Evolutionary conservation across 768 basidiomycete genomes (phyloP).

Genomic region (Leccinum olivaceopallidum): DNA sequence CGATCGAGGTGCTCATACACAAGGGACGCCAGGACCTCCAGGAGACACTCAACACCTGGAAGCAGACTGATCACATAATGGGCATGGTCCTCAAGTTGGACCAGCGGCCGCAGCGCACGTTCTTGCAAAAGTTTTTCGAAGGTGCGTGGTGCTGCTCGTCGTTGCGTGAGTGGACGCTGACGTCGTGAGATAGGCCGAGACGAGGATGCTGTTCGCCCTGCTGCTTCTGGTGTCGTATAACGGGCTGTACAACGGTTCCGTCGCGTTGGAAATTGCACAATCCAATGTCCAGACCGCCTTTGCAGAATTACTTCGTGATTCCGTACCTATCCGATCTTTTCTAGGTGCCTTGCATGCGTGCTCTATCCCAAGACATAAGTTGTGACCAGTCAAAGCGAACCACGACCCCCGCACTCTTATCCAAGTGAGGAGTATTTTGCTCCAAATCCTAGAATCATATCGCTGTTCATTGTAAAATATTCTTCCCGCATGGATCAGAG

Average conservation of each 20-base stretch:
- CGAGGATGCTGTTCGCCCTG: slow-evolving; percentile 69
- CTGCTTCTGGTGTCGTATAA: slow-evolving; percentile 49
- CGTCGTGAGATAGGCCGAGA: slow-evolving; percentile 56
- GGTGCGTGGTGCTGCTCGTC: slow-evolving; percentile 47
- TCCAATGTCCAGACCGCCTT: slow-evolving; percentile 5
- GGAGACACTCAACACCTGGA: slow-evolving; percentile 95
- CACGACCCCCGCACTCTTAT: not conserved
- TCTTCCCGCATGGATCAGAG: no score
- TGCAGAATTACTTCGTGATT: not conserved
- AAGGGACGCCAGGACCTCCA: slow-evolving; percentile 89
- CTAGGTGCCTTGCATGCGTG: not conserved
- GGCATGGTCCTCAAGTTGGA: slow-evolving; percentile 61
- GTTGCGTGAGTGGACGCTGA: not conserved
- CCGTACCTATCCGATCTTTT: not conserved
- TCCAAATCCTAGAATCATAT: no score
- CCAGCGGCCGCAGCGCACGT: slow-evolving; percentile 52
- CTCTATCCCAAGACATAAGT: not conserved
- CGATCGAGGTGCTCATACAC: slow-evolving; percentile 82
- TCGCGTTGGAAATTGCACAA: slow-evolving; percentile 5
- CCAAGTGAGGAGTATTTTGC: not conserved
- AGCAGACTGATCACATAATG: slow-evolving; percentile 78
- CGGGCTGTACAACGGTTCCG: not conserved
- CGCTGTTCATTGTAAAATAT: no score
- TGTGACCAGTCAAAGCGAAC: not conserved
- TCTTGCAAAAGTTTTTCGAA: slow-evolving; percentile 84